Conservation (phyloP, 768 basidiomycete species). For the Suillus subaureus region DNA sequence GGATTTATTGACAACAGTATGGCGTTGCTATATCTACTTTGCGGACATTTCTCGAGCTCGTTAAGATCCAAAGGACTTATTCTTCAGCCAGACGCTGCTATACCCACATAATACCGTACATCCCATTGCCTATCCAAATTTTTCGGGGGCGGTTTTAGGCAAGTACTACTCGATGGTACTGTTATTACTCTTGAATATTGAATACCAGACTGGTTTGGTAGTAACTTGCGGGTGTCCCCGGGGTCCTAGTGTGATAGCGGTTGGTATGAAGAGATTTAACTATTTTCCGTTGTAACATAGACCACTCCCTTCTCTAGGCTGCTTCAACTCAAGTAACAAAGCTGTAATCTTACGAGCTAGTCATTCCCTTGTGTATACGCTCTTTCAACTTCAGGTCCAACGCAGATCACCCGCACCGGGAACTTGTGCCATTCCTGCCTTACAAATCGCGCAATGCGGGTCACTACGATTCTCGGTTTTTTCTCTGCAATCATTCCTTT, state of each 20-base stretch:
- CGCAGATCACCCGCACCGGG: conserved; percentile 4
- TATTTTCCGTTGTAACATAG: conserved; percentile 4
- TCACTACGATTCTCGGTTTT: conserved; percentile 35
- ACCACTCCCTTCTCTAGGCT: neutral
- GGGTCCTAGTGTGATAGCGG: neutral
- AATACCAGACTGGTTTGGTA: conserved; percentile 11
- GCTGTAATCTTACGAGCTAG: conserved; percentile 19
- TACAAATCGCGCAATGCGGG: conserved; percentile 12
- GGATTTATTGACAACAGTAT: conserved; percentile 19
- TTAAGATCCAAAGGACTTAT: conserved; percentile 21
- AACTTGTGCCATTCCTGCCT: neutral
- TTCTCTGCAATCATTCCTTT: conserved; percentile 38
- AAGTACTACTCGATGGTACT: neutral
- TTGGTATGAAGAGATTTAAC: neutral
- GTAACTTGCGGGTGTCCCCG: conserved; percentile 11
- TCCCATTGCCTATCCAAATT: neutral
- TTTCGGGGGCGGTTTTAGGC: neutral
- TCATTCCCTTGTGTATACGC: conserved; percentile 20
- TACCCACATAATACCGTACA: conserved; percentile 27
- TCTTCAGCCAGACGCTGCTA: conserved; percentile 18
- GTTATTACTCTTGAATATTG: conserved; percentile 7
- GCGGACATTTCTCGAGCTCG: conserved; percentile 19
- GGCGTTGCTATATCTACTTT: conserved; percentile 19
- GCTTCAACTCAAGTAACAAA: conserved; percentile 5
- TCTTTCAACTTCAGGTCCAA: conserved; percentile 19